Percentiles rank a stretch among this genome's conserved stretches.
phyloP scores from a whole-genome alignment of 2,329 filamentous ascomycete genomes.

The Lachnellula hyalina region DNA sequence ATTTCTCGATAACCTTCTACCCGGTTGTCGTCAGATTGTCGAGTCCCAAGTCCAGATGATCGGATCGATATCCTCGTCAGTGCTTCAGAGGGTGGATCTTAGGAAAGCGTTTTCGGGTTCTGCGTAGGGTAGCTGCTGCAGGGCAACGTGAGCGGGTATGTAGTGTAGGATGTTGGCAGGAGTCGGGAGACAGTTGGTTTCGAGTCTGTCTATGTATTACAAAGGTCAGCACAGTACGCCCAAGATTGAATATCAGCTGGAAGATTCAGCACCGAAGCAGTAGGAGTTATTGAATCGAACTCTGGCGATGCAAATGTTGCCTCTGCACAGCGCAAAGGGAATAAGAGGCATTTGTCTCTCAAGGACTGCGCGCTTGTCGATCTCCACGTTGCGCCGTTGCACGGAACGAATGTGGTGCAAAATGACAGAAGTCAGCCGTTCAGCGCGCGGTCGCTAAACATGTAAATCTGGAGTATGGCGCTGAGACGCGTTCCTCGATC shows the following conservation, averaged over 20 bases:
- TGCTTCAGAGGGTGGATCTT: constrained; percentile 2
- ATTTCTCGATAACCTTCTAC: constrained; percentile 11
- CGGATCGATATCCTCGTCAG: constrained; percentile 9
- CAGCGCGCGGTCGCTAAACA: constrained; percentile 15
- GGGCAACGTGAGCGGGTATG: constrained; percentile 22
- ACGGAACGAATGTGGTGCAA: constrained; percentile 9
- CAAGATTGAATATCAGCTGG: neutral
- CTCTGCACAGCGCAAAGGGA: no score
- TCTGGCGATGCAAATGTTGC: neutral
- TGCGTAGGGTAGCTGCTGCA: constrained; percentile 17
- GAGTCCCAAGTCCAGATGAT: constrained; percentile 13
- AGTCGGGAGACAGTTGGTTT: constrained; percentile 16
- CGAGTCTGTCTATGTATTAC: constrained; percentile 23
- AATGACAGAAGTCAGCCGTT: constrained; percentile 8
- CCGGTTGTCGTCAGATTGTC: constrained; percentile 9
- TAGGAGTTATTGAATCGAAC: neutral
- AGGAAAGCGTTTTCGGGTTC: constrained; percentile 10
- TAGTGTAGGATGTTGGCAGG: constrained; percentile 22
- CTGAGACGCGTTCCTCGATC: constrained; percentile 18
- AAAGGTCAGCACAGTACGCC: constrained; percentile 19
- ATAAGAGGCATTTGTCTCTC: neutral
- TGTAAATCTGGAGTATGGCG: constrained; percentile 1
- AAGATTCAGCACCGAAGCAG: constrained; percentile 1
- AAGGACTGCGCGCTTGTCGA: constrained; percentile 4
- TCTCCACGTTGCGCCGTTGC: constrained; percentile 24